Conservation (phyloP, 2,329 filamentous ascomycete species). For the Diaporthe sp. region DNA sequence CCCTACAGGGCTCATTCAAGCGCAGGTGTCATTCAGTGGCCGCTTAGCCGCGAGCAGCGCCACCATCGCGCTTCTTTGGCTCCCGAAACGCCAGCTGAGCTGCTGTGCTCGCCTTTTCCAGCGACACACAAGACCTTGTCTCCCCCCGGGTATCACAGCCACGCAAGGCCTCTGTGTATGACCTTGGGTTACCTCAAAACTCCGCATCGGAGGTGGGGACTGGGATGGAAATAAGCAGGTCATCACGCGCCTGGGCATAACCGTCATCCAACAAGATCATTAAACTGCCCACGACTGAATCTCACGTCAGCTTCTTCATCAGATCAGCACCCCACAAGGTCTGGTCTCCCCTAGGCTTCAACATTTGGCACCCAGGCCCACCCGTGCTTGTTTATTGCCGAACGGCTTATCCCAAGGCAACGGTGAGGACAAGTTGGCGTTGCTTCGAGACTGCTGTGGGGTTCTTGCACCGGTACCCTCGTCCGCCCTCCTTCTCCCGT, state of each 20-base stretch:
- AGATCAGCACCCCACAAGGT: slow-evolving; percentile 23
- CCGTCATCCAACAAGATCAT: slow-evolving; percentile 30
- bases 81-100: slow-evolving; percentile 26
- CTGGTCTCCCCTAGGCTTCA: slow-evolving; percentile 17
- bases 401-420: not conserved
- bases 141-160: slow-evolving; percentile 32
- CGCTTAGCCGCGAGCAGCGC: slow-evolving; percentile 40
- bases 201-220: not conserved
- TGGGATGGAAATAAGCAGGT: slow-evolving; percentile 28
- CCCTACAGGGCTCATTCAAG: slow-evolving; percentile 34
- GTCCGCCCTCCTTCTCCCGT: not conserved
- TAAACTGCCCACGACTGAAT: slow-evolving; percentile 10
- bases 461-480: not conserved
- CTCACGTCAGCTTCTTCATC: slow-evolving; percentile 42
- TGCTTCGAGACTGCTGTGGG: not conserved
- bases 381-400: not conserved
- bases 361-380: slow-evolving; percentile 7
- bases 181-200: slow-evolving; percentile 38
- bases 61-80: slow-evolving; percentile 39
- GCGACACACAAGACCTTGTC: not conserved
- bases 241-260: slow-evolving; percentile 36
- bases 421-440: not conserved
- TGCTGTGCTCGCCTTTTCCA: slow-evolving; percentile 11
- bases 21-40: slow-evolving; percentile 31
- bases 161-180: slow-evolving; percentile 23